These are phyloP conservation scores for Cordyceps cicadae DNA, from an alignment of 2,329 filamentous ascomycete genomes.

Conservation along the genomic window DNA sequence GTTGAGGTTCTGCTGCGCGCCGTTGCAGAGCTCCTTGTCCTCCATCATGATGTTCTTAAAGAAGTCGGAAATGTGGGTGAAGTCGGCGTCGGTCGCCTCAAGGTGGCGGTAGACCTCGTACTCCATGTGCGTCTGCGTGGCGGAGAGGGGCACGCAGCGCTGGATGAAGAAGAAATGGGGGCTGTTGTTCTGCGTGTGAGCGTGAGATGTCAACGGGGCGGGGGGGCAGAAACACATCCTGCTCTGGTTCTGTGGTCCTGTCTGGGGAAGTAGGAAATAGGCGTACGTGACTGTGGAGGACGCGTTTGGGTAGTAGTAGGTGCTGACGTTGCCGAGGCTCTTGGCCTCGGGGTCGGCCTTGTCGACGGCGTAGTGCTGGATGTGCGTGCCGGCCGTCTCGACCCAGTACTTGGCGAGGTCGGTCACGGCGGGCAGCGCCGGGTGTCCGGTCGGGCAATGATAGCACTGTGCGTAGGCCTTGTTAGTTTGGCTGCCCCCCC, in stretches of 20 bases:
- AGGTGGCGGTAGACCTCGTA: constrained; percentile 45
- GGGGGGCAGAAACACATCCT: neutral
- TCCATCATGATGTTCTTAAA: constrained; percentile 45
- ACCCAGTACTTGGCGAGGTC: constrained; percentile 49
- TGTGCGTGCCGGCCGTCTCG: constrained; percentile 36
- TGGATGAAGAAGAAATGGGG: constrained; percentile 44
- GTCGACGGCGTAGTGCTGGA: constrained; percentile 30
- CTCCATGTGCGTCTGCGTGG: constrained; percentile 35
- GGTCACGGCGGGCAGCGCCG: constrained; percentile 46
- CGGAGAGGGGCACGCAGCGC: constrained; percentile 38
- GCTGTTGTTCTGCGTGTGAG: constrained; percentile 17
- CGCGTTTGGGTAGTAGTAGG: constrained; percentile 32
- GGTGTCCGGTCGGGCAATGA: constrained; percentile 50
- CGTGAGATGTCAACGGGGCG: too few species aligned
- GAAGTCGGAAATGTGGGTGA: constrained; percentile 36
- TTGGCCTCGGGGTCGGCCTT: constrained; percentile 24
- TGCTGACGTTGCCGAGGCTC: constrained; percentile 27
- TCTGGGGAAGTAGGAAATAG: too few species aligned
- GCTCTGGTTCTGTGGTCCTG: too few species aligned
- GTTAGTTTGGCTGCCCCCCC: neutral
- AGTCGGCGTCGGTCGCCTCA: constrained; percentile 37
- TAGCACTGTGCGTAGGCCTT: constrained; percentile 24
- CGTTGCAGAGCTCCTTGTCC: constrained; percentile 42
- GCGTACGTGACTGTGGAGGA: constrained; percentile 32
- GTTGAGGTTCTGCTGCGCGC: constrained; percentile 41